Base-by-base conservation (phyloP, 2,329 filamentous ascomycete genomes). In the Diaporthe citriasiana region DNA sequence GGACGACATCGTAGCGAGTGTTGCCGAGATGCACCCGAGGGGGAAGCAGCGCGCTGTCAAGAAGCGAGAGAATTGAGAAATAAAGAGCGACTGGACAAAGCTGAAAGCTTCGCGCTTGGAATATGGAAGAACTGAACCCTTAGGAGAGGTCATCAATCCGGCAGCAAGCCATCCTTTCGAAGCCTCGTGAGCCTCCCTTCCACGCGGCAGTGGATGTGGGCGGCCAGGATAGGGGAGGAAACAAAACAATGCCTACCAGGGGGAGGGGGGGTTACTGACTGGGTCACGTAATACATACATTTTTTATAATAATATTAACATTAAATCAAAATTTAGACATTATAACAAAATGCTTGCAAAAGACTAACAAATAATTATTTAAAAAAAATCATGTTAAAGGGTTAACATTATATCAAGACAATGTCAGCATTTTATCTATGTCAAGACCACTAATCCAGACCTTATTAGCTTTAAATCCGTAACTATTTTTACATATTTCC, bases 1-100 rank as follows among this genome's bases (percentile, higher is more conserved):
- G 17, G 83, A 82, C 35, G 74, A 74, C 63, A 73, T 74, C 7
- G 56, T 66, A 59, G 40, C 56, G 47, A 65, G 42, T 63, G 45
- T 45, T 25, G 35, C 45, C 10, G 40, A 38, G n/a, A 25, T 13
- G 15, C 15, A 30, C n/a, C 25, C 17, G 47, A 42, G 7, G 55
- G 55, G 33, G 33, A 38, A 27, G 17, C 35, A 19, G 33, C 33
- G 35, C 15, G 27, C 8, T 42, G 25, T 25, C 17, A 17, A 33
- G 25, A 56, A 55, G 53, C 38, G 35, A 56, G 25, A 56, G 51
- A 56, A 8, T 69, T 25, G 38, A 4, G 25, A n/a, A 38, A 55
- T 17, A 69, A 42, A 42, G 50, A 69, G 51, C n/a, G 33, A 51
- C 30, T 38, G 59, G 40, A 47, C 22, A 7, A 15, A 19, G 13